phyloP scores from a whole-genome alignment of 1,139 yeast genomes.

The Kodamaea sp. region DNA sequence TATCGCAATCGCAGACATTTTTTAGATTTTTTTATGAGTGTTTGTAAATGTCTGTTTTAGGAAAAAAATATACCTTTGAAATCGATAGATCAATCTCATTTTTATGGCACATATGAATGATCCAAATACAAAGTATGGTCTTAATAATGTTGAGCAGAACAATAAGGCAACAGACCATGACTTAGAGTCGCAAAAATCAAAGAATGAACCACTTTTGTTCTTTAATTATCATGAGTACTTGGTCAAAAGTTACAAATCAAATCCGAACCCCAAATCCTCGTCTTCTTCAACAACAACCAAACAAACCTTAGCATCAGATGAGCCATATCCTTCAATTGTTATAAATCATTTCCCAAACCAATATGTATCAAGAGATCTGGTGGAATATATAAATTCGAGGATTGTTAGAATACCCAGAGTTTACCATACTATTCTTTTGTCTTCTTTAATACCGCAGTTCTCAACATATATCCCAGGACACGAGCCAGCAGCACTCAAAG shows the following conservation, averaged over 20 bases:
- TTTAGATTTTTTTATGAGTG: not conserved
- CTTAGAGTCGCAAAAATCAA: not conserved
- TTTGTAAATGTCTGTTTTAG: no score
- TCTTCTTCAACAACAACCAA: constrained; percentile 12
- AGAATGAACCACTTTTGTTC: constrained; percentile 28
- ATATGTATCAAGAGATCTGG: constrained; percentile 26
- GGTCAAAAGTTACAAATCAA: constrained; percentile 29
- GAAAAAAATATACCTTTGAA: no score
- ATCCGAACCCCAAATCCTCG: constrained; percentile 6
- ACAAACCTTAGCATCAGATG: constrained; percentile 1
- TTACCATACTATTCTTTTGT: constrained; percentile 27
- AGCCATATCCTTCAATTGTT: constrained; percentile 29
- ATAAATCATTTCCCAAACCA: constrained; percentile 67
- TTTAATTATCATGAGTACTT: constrained; percentile 68
- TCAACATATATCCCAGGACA: constrained; percentile 56
- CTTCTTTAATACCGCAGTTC: constrained; percentile 54
- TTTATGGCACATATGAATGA: constrained; percentile 7
- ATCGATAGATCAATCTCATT: not conserved
- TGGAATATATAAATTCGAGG: constrained; percentile 39
- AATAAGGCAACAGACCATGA: not conserved
- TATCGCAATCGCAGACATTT: not conserved
- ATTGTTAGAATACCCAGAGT: constrained; percentile 62
- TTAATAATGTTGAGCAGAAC: not conserved
- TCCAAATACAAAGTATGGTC: constrained; percentile 14
- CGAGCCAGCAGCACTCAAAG: constrained; percentile 59